Percentiles rank a stretch among this genome's conserved stretches.
Conservation (phyloP, 305 asterid species). For the Fraxinus floribunda region DNA sequence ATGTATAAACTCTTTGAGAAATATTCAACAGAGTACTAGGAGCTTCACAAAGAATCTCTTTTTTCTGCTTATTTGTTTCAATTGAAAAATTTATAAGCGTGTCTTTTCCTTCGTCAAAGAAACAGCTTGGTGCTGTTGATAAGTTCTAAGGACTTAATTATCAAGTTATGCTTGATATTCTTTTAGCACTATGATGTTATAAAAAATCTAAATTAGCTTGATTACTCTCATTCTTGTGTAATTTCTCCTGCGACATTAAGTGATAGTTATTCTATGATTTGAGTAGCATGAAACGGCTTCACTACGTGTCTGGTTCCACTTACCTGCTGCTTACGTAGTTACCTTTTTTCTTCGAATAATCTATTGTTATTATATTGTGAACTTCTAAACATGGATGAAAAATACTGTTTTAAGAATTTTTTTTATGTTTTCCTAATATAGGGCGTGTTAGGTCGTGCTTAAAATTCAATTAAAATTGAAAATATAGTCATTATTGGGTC, state of each 20-base stretch:
- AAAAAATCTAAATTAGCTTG: not conserved
- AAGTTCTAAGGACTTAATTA: not conserved
- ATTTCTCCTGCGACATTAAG: not conserved
- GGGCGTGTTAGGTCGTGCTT: too few relatives aligned
- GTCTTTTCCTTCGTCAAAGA: not conserved
- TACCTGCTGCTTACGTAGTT: not conserved
- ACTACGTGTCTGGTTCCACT: not conserved
- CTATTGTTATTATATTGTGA: not conserved
- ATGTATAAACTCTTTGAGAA: not conserved
- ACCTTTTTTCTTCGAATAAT: not conserved
- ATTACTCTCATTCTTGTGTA: not conserved
- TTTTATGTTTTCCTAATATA: not conserved
- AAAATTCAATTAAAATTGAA: too few relatives aligned
- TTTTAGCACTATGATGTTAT: not conserved
- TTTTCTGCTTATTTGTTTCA: not conserved
- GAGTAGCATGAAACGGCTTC: not conserved
- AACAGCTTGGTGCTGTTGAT: not conserved
- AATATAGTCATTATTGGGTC: too few relatives aligned
- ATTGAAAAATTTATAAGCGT: not conserved
- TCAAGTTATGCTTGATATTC: not conserved
- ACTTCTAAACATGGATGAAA: not conserved
- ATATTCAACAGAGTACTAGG: not conserved
- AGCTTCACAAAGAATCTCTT: not conserved
- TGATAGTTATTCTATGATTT: not conserved
- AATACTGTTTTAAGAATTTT: not conserved